These are phyloP conservation scores for Nigrospora osmanthi DNA, from an alignment of 2,329 filamentous ascomycete genomes.

Conservation along the genomic window DNA sequence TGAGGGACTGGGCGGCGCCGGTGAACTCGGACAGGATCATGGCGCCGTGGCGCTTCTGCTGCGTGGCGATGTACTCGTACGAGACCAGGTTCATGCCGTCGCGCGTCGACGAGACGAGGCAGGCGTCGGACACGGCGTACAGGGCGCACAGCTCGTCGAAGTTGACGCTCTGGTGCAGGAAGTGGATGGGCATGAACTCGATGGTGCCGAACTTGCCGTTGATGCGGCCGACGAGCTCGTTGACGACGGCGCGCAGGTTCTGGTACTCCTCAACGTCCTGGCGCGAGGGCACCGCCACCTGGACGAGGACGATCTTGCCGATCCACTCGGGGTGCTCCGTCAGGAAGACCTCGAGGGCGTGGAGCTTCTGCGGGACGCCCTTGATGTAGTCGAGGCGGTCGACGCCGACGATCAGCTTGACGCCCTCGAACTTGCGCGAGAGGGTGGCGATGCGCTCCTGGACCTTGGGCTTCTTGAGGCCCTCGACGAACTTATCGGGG, in stretches of 20 bases:
- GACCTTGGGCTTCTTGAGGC: slow-evolving; percentile 76
- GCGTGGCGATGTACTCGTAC: slow-evolving; percentile 95
- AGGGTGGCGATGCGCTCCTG: slow-evolving; percentile 80
- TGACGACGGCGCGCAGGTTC: slow-evolving; percentile 89
- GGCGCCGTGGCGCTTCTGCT: slow-evolving; percentile 81
- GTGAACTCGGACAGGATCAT: slow-evolving; percentile 97
- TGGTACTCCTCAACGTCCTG: slow-evolving; percentile 98
- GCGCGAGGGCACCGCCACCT: slow-evolving; percentile 89
- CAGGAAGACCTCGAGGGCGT: slow-evolving; percentile 92
- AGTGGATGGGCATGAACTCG: slow-evolving; percentile 98
- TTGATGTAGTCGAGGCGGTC: slow-evolving; percentile 98
- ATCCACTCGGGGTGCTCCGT: slow-evolving; percentile 98
- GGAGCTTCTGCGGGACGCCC: slow-evolving; percentile 93
- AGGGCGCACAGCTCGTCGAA: slow-evolving; percentile 93
- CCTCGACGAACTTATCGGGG: slow-evolving; percentile 90
- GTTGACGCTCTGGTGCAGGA: slow-evolving; percentile 90
- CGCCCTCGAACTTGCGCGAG: slow-evolving; percentile 85
- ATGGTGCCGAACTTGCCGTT: slow-evolving; percentile 96
- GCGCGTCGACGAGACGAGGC: slow-evolving; percentile 87
- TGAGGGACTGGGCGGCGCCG: slow-evolving; percentile 88
- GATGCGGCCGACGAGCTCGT: slow-evolving; percentile 92
- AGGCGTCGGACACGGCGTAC: slow-evolving; percentile 87
- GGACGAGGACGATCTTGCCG: slow-evolving; percentile 90
- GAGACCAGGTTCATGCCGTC: slow-evolving; percentile 99
- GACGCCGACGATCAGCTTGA: slow-evolving; percentile 94